Evolutionary conservation across 805 yeast species (phyloP).

Genomic region (Zygoascus flipseniorum): DNA sequence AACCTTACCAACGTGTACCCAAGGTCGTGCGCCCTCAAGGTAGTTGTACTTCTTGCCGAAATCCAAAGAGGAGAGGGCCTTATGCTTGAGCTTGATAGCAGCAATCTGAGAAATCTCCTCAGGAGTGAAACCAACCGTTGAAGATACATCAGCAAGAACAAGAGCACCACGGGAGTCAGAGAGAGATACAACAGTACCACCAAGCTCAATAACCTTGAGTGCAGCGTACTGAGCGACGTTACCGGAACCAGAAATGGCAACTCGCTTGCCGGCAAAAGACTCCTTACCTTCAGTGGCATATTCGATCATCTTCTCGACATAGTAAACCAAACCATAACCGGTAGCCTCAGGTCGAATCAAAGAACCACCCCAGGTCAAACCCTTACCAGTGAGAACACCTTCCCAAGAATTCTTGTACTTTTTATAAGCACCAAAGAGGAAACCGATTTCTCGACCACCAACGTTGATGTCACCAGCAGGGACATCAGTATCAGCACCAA

Average conservation of each 20-base stretch:
- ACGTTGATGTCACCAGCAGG: slow-evolving; percentile 99
- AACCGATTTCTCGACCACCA: slow-evolving; percentile 94
- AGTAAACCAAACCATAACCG: slow-evolving; percentile 95
- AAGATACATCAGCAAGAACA: slow-evolving; percentile 32
- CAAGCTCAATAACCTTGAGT: slow-evolving; percentile 90
- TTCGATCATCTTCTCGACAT: slow-evolving; percentile 95
- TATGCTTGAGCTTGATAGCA: slow-evolving; percentile 70
- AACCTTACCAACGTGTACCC: slow-evolving; percentile 84
- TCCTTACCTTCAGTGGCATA: slow-evolving; percentile 85
- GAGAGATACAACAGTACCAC: slow-evolving; percentile 87
- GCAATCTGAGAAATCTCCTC: slow-evolving; percentile 78
- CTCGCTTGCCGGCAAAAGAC: slow-evolving; percentile 85
- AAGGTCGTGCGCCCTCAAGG: slow-evolving; percentile 91
- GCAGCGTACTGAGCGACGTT: slow-evolving; percentile 99
- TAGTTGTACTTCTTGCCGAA: slow-evolving; percentile 46
- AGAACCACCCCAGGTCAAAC: slow-evolving; percentile 98
- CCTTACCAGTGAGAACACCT: slow-evolving; percentile 98
- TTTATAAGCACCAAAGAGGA: slow-evolving; percentile 95
- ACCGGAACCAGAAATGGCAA: slow-evolving; percentile 96
- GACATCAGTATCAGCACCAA: slow-evolving; percentile 95
- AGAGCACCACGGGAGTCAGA: slow-evolving; percentile 94
- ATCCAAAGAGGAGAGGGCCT: slow-evolving; percentile 30
- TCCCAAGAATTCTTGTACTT: slow-evolving; percentile 83
- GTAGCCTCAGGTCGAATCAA: slow-evolving; percentile 99
- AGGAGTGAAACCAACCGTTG: slow-evolving; percentile 72